These are phyloP conservation scores for Protomyces lactucae-debilis DNA, from an alignment of 1,139 yeast genomes.

Conservation along the genomic window DNA sequence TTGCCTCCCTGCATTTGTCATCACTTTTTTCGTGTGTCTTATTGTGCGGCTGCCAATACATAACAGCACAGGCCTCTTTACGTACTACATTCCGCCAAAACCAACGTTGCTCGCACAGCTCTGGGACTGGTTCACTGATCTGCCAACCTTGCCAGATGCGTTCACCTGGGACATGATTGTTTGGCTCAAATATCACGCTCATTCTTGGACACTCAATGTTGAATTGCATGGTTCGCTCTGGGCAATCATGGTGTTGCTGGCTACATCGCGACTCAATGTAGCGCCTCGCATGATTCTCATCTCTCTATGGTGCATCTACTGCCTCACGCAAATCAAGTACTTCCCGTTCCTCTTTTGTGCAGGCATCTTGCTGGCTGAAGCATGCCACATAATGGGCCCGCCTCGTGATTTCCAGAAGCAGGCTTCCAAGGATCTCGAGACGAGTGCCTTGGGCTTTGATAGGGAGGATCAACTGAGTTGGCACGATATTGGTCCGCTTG, in stretches of 20 bases:
- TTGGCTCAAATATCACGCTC: conserved; percentile 21
- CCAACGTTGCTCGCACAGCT: conserved; percentile 3
- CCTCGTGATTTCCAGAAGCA: not conserved
- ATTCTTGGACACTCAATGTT: conserved; percentile 21
- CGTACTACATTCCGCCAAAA: conserved; percentile 4
- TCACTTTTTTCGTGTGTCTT: conserved; percentile 12
- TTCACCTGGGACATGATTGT: conserved; percentile 20
- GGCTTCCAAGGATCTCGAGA: not conserved
- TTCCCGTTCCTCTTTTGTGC: conserved; percentile 18
- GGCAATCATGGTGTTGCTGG: conserved; percentile 14
- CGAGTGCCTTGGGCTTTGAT: not conserved
- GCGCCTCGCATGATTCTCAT: conserved; percentile 10
- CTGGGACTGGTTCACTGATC: conserved; percentile 6
- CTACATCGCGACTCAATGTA: conserved; percentile 5
- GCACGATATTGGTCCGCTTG: not conserved
- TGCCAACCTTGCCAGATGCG: conserved; percentile 8
- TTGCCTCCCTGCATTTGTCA: conserved; percentile 11
- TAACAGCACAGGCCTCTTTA: not conserved
- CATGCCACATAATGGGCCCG: conserved; percentile 2
- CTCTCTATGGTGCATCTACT: conserved; percentile 16
- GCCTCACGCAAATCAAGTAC: conserved; percentile 22
- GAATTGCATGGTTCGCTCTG: conserved; percentile 18
- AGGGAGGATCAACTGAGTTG: not conserved
- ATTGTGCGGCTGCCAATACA: conserved; percentile 5
- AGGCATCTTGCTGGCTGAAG: conserved; percentile 20